phyloP scores from a whole-genome alignment of 495 filamentous ascomycete genomes.

The Glonium stellatum region DNA sequence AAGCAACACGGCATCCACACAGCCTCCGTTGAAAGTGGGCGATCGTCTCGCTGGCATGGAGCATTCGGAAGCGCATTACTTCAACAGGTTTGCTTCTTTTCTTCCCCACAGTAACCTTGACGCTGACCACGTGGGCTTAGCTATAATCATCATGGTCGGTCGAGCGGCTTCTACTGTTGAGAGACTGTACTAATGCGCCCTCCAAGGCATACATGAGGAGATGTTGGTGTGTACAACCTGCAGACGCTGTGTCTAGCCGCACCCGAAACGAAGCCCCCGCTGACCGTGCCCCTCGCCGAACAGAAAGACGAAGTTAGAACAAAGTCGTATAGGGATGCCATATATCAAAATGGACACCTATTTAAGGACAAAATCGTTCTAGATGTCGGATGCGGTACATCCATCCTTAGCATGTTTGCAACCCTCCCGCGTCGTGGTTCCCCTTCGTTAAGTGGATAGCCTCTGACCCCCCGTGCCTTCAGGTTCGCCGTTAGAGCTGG shows the following conservation, averaged over 20 bases:
- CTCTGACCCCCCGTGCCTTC: slow-evolving; percentile 23
- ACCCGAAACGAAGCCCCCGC: slow-evolving; percentile 15
- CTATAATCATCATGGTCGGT: slow-evolving; percentile 91
- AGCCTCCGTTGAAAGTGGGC: slow-evolving; percentile 19
- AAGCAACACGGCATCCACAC: slow-evolving; percentile 20
- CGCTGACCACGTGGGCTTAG: slow-evolving; percentile 39
- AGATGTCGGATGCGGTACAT: slow-evolving; percentile 95
- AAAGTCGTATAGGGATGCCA: slow-evolving; percentile 89
- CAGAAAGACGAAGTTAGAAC: slow-evolving; percentile 99
- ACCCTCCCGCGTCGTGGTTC: slow-evolving; percentile 5
- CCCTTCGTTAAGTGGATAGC: slow-evolving; percentile 1
- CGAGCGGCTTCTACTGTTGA: slow-evolving; percentile 17
- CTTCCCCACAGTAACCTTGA: slow-evolving; percentile 30
- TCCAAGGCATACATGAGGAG: slow-evolving; percentile 86
- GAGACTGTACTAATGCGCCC: slow-evolving; percentile 22
- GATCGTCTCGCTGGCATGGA: slow-evolving; percentile 32
- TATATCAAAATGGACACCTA: slow-evolving; percentile 89
- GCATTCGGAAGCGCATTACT: slow-evolving; percentile 92
- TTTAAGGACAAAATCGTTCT: slow-evolving; percentile 98
- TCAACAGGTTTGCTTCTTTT: slow-evolving; percentile 67
- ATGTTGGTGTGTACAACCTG: slow-evolving; percentile 71
- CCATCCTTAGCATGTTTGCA: slow-evolving; percentile 75
- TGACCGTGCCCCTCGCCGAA: slow-evolving; percentile 11
- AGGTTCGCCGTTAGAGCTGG: slow-evolving; percentile 97
- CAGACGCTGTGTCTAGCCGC: slow-evolving; percentile 4